Conservation (phyloP, 2,329 filamentous ascomycete genomes). For the Fusarium keratoplasticum region DNA sequence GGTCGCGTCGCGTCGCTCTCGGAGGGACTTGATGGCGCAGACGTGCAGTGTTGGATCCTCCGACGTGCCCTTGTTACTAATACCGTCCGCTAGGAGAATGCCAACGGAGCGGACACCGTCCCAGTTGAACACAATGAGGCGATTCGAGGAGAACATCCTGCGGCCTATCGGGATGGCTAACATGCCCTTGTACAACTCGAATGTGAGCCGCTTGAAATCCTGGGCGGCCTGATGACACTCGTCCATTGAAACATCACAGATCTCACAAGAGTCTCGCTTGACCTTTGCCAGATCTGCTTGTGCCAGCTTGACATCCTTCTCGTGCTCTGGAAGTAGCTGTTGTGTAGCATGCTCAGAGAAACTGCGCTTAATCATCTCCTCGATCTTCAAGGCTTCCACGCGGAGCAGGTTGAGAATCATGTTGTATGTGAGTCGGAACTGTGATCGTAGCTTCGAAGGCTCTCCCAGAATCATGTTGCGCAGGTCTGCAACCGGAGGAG, state of each 20-base stretch:
- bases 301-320: slow-evolving; percentile 91
- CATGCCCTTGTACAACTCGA: slow-evolving; percentile 81
- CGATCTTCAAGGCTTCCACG: slow-evolving; percentile 96
- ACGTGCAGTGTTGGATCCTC: slow-evolving; percentile 79
- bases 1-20: slow-evolving; percentile 79
- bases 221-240: slow-evolving; percentile 85
- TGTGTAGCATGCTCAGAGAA: slow-evolving; percentile 99
- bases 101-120: slow-evolving; percentile 86
- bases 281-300: slow-evolving; percentile 93
- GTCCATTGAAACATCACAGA: slow-evolving; percentile 85
- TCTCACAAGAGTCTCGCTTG: slow-evolving; percentile 83
- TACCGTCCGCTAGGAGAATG: slow-evolving; percentile 81
- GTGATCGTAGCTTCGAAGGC: slow-evolving; percentile 92
- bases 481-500: slow-evolving; percentile 84
- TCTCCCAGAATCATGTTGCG: slow-evolving; percentile 96
- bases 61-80: slow-evolving; percentile 67
- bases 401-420: slow-evolving; percentile 98
- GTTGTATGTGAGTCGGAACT: slow-evolving; percentile 98
- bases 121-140: slow-evolving; percentile 86
- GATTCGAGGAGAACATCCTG: slow-evolving; percentile 79
- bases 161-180: slow-evolving; percentile 85
- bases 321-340: slow-evolving; percentile 91
- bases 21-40: slow-evolving; percentile 78
- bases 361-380: slow-evolving; percentile 99
- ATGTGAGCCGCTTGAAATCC: slow-evolving; percentile 82